A percentile compares a stretch with the other conserved stretches of the same genome.
Evolutionary conservation across 2,329 filamentous ascomycete species (phyloP).

Genomic region (Xylariaceae sp.): DNA sequence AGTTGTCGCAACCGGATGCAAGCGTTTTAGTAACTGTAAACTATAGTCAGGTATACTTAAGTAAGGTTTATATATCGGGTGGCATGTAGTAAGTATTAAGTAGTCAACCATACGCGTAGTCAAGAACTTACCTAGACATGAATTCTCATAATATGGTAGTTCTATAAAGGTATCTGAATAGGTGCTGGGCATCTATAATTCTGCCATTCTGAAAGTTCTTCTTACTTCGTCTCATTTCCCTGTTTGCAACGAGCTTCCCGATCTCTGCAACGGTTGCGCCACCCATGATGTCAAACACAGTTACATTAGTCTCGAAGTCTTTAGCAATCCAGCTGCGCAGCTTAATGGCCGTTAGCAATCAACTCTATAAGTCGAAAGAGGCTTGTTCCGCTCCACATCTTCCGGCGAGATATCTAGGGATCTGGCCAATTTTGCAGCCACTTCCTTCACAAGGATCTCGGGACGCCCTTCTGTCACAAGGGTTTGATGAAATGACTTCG

Average conservation of each 20-base stretch:
- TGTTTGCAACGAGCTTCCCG: background rate
- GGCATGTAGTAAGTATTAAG: too few relatives aligned
- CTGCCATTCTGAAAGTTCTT: too few relatives aligned
- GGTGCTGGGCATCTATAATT: background rate
- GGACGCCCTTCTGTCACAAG: conserved; percentile 10
- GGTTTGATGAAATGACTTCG: conserved; percentile 11
- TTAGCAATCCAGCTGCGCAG: conserved; percentile 35
- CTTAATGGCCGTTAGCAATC: conserved; percentile 39
- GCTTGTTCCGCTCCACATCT: conserved; percentile 31
- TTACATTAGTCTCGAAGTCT: conserved; percentile 16
- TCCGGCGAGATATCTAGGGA: conserved; percentile 24
- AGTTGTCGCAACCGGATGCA: too few relatives aligned
- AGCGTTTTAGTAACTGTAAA: too few relatives aligned
- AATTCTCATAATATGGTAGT: too few relatives aligned
- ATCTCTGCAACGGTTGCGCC: conserved; percentile 14
- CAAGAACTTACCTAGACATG: too few relatives aligned
- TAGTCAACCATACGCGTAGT: too few relatives aligned
- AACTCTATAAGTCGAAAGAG: conserved; percentile 34
- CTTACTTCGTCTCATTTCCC: too few relatives aligned
- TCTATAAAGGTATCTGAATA: too few relatives aligned
- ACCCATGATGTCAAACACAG: conserved; percentile 25
- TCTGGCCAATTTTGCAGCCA: conserved; percentile 18
- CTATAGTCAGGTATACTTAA: too few relatives aligned
- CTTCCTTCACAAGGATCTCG: conserved; percentile 18
- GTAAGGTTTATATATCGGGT: too few relatives aligned